Evolutionary conservation across 495 filamentous ascomycete genomes (phyloP).

Genomic region (Hyaloscypha variabilis): DNA sequence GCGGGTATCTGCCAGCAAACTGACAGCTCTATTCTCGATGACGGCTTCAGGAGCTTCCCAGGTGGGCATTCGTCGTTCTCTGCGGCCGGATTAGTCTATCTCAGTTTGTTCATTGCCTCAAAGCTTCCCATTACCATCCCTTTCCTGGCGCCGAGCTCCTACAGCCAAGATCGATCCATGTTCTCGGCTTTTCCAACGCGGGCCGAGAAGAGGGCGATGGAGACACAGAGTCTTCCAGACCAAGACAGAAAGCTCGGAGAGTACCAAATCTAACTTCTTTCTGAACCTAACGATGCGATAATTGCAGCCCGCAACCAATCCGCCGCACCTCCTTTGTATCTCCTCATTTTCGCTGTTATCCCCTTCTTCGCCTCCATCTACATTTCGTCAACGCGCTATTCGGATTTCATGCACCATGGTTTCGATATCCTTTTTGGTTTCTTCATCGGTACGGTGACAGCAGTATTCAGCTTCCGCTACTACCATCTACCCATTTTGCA

Average conservation of each 20-base stretch:
- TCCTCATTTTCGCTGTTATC: constrained; percentile 67
- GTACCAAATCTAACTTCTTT: constrained; percentile 6
- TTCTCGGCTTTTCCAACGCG: constrained; percentile 54
- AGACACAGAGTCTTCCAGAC: background rate
- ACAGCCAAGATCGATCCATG: constrained; percentile 35
- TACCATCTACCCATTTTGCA: constrained; percentile 67
- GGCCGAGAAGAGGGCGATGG: constrained; percentile 29
- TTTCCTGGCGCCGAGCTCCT: constrained; percentile 52
- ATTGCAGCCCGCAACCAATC: constrained; percentile 59
- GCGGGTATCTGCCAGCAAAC: constrained; percentile 70
- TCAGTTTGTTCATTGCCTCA: constrained; percentile 68
- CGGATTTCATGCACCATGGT: constrained; percentile 86
- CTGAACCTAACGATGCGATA: constrained; percentile 23
- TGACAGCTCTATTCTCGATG: constrained; percentile 67
- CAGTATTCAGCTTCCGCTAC: constrained; percentile 54
- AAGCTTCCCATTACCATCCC: constrained; percentile 61
- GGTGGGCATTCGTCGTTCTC: constrained; percentile 65
- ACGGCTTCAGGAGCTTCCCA: constrained; percentile 87
- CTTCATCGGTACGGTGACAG: constrained; percentile 56
- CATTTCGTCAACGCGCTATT: constrained; percentile 61
- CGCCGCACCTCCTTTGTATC: constrained; percentile 70
- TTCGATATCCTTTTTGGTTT: constrained; percentile 87
- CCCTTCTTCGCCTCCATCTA: constrained; percentile 58
- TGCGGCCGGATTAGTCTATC: constrained; percentile 81
- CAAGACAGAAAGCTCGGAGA: background rate